Conservation (phyloP, 2,329 filamentous ascomycete genomes). For the Fusarium pseudocircinatum region DNA sequence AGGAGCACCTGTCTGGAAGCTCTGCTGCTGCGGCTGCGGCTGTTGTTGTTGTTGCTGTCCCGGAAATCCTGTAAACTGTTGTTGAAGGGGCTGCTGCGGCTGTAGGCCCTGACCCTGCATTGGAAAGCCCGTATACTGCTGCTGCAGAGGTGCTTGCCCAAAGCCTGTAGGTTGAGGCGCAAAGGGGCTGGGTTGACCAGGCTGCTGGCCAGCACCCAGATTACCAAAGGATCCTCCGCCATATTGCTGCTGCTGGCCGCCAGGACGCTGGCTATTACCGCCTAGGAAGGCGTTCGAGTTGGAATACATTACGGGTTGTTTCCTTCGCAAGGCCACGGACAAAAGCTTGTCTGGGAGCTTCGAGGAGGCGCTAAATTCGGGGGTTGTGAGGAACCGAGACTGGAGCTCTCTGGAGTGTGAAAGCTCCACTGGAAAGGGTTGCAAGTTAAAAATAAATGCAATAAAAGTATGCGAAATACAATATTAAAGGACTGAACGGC, state of each 20-base stretch:
- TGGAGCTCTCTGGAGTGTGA: slow-evolving; percentile 5
- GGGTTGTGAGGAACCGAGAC: slow-evolving; percentile 16
- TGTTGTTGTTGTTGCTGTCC: slow-evolving; percentile 55
- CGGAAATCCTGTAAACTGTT: slow-evolving; percentile 75
- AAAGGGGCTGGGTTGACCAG: slow-evolving; percentile 62
- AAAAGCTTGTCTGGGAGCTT: slow-evolving; percentile 25
- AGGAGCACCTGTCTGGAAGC: slow-evolving; percentile 69
- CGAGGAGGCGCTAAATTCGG: slow-evolving; percentile 32
- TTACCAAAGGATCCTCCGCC: slow-evolving; percentile 57
- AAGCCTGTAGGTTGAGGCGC: slow-evolving; percentile 70
- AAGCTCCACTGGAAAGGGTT: slow-evolving; percentile 11
- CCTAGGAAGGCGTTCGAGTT: slow-evolving; percentile 88
- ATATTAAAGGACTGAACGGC: slow-evolving; percentile 27
- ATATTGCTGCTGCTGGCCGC: slow-evolving; percentile 62
- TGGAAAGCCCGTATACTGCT: slow-evolving; percentile 70
- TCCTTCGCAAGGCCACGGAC: slow-evolving; percentile 21
- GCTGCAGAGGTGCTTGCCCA: slow-evolving; percentile 60
- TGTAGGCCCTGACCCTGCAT: slow-evolving; percentile 63
- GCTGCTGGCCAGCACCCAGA: slow-evolving; percentile 54
- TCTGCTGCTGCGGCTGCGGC: slow-evolving; percentile 59
- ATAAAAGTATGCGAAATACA: slow-evolving; percentile 29
- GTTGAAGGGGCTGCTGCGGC: slow-evolving; percentile 68
- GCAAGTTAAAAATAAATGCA: slow-evolving; percentile 13
- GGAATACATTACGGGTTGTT: slow-evolving; percentile 77
- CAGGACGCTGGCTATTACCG: slow-evolving; percentile 77